These are phyloP conservation scores for Phaeosphaeriaceae sp. DNA, from an alignment of 2,329 filamentous ascomycete species.

Conservation along the genomic window DNA sequence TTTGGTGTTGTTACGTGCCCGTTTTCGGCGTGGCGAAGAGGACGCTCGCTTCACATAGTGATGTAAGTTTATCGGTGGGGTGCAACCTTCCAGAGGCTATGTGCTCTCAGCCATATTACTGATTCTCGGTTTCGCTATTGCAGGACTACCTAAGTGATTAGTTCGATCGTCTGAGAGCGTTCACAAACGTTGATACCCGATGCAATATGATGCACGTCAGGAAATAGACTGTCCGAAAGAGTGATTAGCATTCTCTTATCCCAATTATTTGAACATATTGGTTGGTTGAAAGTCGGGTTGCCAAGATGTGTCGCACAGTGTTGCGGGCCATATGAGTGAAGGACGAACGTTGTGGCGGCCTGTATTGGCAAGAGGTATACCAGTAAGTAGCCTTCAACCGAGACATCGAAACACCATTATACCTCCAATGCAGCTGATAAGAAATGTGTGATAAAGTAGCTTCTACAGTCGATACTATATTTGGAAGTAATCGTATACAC, in stretches of 20 bases:
- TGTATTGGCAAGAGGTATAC: background rate
- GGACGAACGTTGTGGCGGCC: background rate
- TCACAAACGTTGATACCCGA: background rate
- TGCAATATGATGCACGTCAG: background rate
- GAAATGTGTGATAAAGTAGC: background rate
- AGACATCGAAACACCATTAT: background rate
- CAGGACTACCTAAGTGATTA: background rate
- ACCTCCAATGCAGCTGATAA: background rate
- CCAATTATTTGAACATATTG: too few species aligned
- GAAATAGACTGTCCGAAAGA: background rate
- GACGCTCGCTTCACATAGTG: background rate
- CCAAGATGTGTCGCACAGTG: background rate
- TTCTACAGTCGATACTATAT: background rate
- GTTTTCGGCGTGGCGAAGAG: background rate
- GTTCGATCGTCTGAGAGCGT: background rate
- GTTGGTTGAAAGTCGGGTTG: background rate
- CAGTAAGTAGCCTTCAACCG: background rate
- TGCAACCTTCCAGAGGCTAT: background rate
- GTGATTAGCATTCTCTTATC: background rate
- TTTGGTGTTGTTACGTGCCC: slow-evolving; percentile 1
- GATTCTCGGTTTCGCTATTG: background rate
- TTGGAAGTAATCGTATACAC: background rate
- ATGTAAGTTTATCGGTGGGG: background rate
- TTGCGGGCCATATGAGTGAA: too few species aligned
- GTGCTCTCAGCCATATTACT: background rate